These are phyloP conservation scores for Hypericum androsaemum DNA, from an alignment of 345 rosid species.

Conservation along the genomic window DNA sequence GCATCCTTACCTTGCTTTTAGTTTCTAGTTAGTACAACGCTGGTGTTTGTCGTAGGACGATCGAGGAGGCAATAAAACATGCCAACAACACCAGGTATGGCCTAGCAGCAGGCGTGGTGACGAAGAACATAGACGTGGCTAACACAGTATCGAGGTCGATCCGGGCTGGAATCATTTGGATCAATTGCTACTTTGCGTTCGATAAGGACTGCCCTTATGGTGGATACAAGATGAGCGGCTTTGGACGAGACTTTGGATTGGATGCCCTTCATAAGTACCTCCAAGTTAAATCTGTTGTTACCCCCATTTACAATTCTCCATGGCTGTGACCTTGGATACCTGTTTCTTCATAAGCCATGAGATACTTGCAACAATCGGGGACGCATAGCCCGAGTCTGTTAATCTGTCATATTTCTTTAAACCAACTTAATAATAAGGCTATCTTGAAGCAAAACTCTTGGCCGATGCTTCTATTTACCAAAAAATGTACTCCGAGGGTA, in stretches of 20 bases:
- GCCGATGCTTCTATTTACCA: too few species aligned
- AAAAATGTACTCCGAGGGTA: too few species aligned
- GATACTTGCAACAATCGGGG: too few species aligned
- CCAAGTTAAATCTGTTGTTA: constrained; percentile 53
- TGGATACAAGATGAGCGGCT: constrained; percentile 66
- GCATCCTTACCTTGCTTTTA: background rate
- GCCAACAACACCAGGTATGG: constrained; percentile 72
- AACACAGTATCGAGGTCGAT: constrained; percentile 67
- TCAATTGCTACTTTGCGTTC: constrained; percentile 59
- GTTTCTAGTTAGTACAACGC: too few species aligned
- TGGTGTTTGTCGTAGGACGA: constrained; percentile 31
- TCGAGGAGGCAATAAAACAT: constrained; percentile 50
- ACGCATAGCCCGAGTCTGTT: too few species aligned
- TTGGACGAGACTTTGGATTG: constrained; percentile 53
- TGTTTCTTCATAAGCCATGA: too few species aligned
- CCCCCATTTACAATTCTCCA: constrained; percentile 60
- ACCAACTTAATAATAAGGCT: too few species aligned
- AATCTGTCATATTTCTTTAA: too few species aligned
- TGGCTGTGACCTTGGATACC: constrained; percentile 33
- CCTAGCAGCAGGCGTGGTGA: constrained; percentile 66
- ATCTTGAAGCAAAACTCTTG: too few species aligned
- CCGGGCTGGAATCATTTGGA: constrained; percentile 55
- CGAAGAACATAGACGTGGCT: constrained; percentile 46
- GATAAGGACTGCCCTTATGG: constrained; percentile 56
- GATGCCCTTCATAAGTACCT: constrained; percentile 53